Conservation (phyloP, 2,329 filamentous ascomycete genomes). For the Trichoderma semiorbis region DNA sequence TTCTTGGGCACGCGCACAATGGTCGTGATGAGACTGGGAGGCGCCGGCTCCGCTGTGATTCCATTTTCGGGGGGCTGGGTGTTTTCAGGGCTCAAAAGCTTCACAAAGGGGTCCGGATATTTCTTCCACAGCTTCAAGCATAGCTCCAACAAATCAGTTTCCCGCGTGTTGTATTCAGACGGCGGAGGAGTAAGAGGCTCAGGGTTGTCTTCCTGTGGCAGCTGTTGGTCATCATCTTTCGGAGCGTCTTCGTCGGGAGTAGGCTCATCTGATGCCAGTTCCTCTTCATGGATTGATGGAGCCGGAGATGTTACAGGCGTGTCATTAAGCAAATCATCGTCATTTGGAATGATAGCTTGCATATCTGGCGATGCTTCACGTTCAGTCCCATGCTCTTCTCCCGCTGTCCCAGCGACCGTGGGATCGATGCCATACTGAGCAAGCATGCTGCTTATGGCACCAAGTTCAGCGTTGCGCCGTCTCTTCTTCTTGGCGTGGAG, state of each 20-base stretch:
- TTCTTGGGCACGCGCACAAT: conserved; percentile 80
- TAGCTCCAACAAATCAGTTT: conserved; percentile 49
- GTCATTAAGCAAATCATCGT: conserved; percentile 57
- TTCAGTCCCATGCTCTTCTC: conserved; percentile 33
- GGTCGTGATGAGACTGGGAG: conserved; percentile 68
- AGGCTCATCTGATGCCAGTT: conserved; percentile 24
- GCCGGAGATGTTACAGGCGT: conserved; percentile 51
- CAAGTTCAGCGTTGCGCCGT: conserved; percentile 73
- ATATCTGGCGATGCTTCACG: conserved; percentile 34
- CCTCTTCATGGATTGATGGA: conserved; percentile 29
- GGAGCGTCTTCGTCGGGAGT: conserved; percentile 24
- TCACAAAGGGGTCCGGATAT: conserved; percentile 54
- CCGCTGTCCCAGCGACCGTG: conserved; percentile 29
- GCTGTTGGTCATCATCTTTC: conserved; percentile 22
- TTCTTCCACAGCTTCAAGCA: conserved; percentile 64
- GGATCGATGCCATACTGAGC: conserved; percentile 53
- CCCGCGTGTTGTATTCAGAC: conserved; percentile 45
- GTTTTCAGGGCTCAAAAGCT: conserved; percentile 57
- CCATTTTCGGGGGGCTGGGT: conserved; percentile 69
- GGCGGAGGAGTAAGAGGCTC: conserved; percentile 24
- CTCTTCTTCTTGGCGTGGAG: conserved; percentile 71
- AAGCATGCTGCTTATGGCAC: conserved; percentile 66
- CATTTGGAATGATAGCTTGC: conserved; percentile 46
- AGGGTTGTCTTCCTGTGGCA: conserved; percentile 21
- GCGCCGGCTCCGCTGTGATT: conserved; percentile 43